A percentile compares a stretch with the other conserved stretches of the same genome.
Evolutionary conservation across 345 rosid species (phyloP).

Genomic region (Ricinus communis): DNA sequence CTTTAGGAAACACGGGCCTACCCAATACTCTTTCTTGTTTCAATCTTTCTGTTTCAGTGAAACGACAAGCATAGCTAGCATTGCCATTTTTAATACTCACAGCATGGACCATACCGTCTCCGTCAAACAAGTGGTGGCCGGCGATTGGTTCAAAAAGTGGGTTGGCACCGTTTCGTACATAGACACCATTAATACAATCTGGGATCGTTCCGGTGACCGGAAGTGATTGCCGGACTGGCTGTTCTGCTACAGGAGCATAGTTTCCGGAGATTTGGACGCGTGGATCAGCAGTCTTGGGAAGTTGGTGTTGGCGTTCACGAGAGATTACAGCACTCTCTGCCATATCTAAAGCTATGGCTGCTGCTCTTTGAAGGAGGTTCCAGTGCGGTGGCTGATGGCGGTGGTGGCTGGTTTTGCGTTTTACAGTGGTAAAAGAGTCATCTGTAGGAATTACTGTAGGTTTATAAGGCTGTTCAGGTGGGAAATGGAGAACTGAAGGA

Average conservation of each 20-base stretch:
- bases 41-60: conserved; percentile 50
- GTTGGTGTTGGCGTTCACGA: conserved; percentile 57
- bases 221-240: conserved; percentile 47
- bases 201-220: conserved; percentile 69
- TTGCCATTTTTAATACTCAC: conserved; percentile 52
- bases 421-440: conserved; percentile 20
- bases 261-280: conserved; percentile 78
- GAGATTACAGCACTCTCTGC: conserved; percentile 64
- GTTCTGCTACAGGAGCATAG: conserved; percentile 86
- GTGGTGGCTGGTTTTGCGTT: conserved; percentile 12
- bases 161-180: conserved; percentile 92
- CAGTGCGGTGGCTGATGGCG: conserved; percentile 27
- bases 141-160: conserved; percentile 81
- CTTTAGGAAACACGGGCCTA: conserved; percentile 71
- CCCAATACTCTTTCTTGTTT: conserved; percentile 26
- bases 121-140: conserved; percentile 93
- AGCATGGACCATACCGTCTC: conserved; percentile 97
- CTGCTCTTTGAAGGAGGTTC: conserved; percentile 71
- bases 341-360: conserved; percentile 56
- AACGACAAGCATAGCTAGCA: conserved; percentile 86
- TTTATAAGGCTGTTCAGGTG: conserved; percentile 48
- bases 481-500: conserved; percentile 60
- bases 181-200: conserved; percentile 77
- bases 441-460: conserved; percentile 27
- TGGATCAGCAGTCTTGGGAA: conserved; percentile 89